Evolutionary conservation across 257 asterid species (phyloP).

Genomic region (Solanum dulcamara): DNA sequence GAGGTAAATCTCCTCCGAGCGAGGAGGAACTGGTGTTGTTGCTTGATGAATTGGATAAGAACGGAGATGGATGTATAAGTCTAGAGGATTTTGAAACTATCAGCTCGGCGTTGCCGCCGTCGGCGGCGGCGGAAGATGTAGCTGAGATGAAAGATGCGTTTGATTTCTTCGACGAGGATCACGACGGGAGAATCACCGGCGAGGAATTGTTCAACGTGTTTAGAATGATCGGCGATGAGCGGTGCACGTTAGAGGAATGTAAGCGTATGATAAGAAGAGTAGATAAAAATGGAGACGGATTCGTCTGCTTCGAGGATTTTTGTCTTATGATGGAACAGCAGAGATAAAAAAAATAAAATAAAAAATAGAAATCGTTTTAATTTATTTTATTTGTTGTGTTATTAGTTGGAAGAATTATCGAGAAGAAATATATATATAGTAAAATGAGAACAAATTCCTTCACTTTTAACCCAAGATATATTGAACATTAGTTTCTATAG

Average conservation of each 20-base stretch:
- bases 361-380: not conserved
- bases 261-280: conserved; percentile 74
- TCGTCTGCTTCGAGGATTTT: conserved; percentile 85
- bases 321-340: conserved; percentile 65
- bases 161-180: conserved; percentile 72
- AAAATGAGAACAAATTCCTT: not conserved
- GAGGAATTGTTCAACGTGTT: conserved; percentile 62
- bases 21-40: conserved; percentile 38
- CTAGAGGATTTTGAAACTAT: conserved; percentile 43
- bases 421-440: not conserved
- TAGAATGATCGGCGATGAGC: conserved; percentile 44
- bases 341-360: not conserved
- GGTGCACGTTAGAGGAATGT: conserved; percentile 87
- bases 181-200: conserved; percentile 75
- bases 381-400: not conserved
- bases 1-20: conserved; percentile 40
- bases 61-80: conserved; percentile 68
- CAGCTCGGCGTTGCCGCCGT: conserved; percentile 42
- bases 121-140: not conserved
- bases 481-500: not conserved
- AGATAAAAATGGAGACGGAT: conserved; percentile 69
- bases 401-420: not conserved
- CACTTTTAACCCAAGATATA: not conserved
- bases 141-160: conserved; percentile 52
- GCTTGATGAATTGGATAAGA: conserved; percentile 50